Evolutionary conservation across 129 eudicot species (phyloP).

Genomic region (Saussurea involucrata): DNA sequence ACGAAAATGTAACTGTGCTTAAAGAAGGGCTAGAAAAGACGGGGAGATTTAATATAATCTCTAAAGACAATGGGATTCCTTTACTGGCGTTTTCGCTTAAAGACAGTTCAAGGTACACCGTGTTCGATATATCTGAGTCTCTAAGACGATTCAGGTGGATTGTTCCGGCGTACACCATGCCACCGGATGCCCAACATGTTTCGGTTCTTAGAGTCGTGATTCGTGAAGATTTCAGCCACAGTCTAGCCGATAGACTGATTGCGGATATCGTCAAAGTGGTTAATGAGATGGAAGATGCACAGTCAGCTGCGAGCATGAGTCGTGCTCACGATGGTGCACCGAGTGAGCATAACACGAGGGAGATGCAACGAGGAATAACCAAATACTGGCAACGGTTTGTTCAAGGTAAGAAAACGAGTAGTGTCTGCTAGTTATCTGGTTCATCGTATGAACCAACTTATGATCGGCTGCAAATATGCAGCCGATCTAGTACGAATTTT

Average conservation of each 20-base stretch:
- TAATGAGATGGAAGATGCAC: conserved; percentile 47
- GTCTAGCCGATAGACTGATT: conserved; percentile 61
- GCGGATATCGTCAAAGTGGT: conserved; percentile 47
- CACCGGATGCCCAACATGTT: conserved; percentile 63
- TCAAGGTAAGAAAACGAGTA: conserved; percentile 47
- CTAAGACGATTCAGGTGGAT: conserved; percentile 75
- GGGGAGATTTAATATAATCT: conserved; percentile 48
- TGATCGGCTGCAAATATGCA: background rate
- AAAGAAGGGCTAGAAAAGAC: conserved; percentile 55
- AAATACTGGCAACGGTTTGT: conserved; percentile 48
- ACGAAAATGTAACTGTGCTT: conserved; percentile 37
- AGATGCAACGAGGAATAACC: conserved; percentile 36
- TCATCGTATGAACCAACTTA: background rate
- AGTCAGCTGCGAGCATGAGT: conserved; percentile 8
- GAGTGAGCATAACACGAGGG: conserved; percentile 15
- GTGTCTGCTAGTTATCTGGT: conserved; percentile 44
- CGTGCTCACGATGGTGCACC: background rate
- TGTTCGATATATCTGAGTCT: conserved; percentile 55
- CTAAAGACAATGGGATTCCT: conserved; percentile 74
- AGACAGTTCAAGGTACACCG: conserved; percentile 51
- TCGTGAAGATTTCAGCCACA: conserved; percentile 76
- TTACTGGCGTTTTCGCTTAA: conserved; percentile 66
- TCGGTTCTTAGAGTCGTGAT: conserved; percentile 63
- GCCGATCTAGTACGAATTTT: background rate
- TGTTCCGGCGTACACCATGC: conserved; percentile 82